Conservation (phyloP, 495 filamentous ascomycete genomes). For the Lophiostoma macrostomum region DNA sequence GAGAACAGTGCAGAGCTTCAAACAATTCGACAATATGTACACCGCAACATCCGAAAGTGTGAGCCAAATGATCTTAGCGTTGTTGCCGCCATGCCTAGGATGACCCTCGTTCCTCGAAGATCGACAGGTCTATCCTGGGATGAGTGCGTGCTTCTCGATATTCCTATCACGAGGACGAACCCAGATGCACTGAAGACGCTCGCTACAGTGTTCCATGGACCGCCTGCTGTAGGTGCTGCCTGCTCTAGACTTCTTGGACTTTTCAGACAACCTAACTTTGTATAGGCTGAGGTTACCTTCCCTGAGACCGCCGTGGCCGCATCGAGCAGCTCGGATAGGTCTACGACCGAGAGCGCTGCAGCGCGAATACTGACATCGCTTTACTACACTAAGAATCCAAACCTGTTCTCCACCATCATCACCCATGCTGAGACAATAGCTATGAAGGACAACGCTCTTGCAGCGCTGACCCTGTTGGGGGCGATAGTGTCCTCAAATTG, state of each 20-base stretch:
- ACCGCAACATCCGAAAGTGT: slow-evolving; percentile 19
- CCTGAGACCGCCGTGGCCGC: too few species aligned
- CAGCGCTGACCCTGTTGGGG: slow-evolving; percentile 53
- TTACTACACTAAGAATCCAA: slow-evolving; percentile 51
- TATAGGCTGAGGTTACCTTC: slow-evolving; percentile 35
- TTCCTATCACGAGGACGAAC: slow-evolving; percentile 52
- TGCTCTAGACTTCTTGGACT: too few species aligned
- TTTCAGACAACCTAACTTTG: too few species aligned
- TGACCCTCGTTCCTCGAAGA: slow-evolving; percentile 50
- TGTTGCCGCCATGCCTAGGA: slow-evolving; percentile 56
- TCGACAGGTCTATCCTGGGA: slow-evolving; percentile 32
- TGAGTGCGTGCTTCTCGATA: slow-evolving; percentile 47
- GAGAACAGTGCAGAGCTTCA: slow-evolving; percentile 48
- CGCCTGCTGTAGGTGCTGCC: slow-evolving; percentile 18
- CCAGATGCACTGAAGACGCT: slow-evolving; percentile 55
- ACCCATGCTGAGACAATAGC: slow-evolving; percentile 55
- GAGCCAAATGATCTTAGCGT: slow-evolving; percentile 52
- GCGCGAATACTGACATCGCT: slow-evolving; percentile 57
- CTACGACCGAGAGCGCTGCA: slow-evolving; percentile 40
- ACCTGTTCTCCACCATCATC: slow-evolving; percentile 54
- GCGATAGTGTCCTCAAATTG: slow-evolving; percentile 57
- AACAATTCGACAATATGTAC: slow-evolving; percentile 49
- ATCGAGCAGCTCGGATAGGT: too few species aligned
- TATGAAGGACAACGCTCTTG: slow-evolving; percentile 56
- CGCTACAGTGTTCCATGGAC: slow-evolving; percentile 54